Evolutionary conservation across 176 grass and related monocot genomes (phyloP).

Genomic region (Triticum turgidum): DNA sequence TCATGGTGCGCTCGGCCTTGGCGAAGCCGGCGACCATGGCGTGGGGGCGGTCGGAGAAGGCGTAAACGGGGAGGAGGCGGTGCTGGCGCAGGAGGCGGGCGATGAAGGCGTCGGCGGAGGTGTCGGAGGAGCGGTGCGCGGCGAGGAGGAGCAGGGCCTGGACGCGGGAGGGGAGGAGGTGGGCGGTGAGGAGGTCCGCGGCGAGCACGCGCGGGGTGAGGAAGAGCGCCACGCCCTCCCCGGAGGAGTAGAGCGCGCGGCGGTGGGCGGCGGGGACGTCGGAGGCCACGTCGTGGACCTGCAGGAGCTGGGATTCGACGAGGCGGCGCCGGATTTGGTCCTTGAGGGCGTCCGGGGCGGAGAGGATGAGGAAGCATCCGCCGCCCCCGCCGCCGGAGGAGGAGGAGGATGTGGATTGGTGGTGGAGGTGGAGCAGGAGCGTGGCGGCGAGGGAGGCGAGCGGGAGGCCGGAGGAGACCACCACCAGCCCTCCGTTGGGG

Average conservation of each 20-base stretch:
- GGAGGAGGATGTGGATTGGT: slow-evolving; percentile 30
- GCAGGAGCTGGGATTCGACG: slow-evolving; percentile 32
- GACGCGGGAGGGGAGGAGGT: slow-evolving; percentile 52
- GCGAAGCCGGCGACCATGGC: slow-evolving; percentile 88
- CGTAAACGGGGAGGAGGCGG: slow-evolving; percentile 60
- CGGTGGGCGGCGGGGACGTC: slow-evolving; percentile 74
- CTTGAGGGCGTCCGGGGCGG: slow-evolving; percentile 64
- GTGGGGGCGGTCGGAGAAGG: slow-evolving; percentile 84
- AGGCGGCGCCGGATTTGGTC: slow-evolving; percentile 44
- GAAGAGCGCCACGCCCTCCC: slow-evolving; percentile 47
- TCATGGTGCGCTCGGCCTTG: slow-evolving; percentile 88
- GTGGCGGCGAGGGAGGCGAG: slow-evolving; percentile 59
- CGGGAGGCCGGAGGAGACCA: slow-evolving; percentile 70
- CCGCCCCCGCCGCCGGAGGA: slow-evolving; percentile 15
- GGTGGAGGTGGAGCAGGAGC: slow-evolving; percentile 65
- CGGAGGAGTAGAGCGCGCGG: slow-evolving; percentile 66
- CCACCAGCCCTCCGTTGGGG: slow-evolving; percentile 72
- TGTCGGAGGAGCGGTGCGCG: slow-evolving; percentile 65
- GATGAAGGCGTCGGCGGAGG: slow-evolving; percentile 83
- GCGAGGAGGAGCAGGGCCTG: slow-evolving; percentile 62
- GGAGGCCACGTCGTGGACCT: slow-evolving; percentile 51
- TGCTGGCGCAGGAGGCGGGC: slow-evolving; percentile 63
- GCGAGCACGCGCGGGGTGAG: slow-evolving; percentile 78
- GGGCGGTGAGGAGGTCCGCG: slow-evolving; percentile 89
- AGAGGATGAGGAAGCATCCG: slow-evolving; percentile 75